Conservation (phyloP, 208 protist genomes). For the Phytomonas francai region DNA sequence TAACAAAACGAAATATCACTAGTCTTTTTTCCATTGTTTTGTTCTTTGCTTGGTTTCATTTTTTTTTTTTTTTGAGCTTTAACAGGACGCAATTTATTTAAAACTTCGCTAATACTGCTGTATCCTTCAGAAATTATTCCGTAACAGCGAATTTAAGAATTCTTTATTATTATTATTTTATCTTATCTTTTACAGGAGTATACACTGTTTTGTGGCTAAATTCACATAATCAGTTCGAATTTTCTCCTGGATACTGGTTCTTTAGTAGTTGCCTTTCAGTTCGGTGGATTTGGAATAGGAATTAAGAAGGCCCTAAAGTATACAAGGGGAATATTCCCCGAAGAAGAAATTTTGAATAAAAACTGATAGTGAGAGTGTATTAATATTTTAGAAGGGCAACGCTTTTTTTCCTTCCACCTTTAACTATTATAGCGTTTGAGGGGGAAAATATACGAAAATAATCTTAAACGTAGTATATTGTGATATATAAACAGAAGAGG, state of each 20-base stretch:
- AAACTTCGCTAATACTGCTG: slow-evolving; percentile 2
- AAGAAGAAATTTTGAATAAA: not conserved
- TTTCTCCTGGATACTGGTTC: not conserved
- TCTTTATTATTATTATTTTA: slow-evolving; percentile 2
- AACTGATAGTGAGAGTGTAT: not conserved
- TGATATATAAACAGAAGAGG: not conserved
- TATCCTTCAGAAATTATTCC: not conserved
- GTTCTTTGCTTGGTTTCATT: slow-evolving; percentile 3
- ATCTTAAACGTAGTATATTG: not conserved
- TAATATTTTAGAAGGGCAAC: not conserved
- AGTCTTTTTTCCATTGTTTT: slow-evolving; percentile 10
- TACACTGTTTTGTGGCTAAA: not conserved
- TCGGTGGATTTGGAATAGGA: not conserved
- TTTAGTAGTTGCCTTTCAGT: not conserved
- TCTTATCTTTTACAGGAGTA: slow-evolving; percentile 8
- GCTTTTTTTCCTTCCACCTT: not conserved
- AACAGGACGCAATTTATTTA: not conserved
- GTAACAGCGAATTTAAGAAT: not conserved
- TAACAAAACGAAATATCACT: slow-evolving; percentile 14
- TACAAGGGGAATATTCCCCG: not conserved
- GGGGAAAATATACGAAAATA: not conserved
- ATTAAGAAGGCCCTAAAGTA: not conserved
- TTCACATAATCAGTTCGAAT: not conserved
- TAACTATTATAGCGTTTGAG: not conserved
- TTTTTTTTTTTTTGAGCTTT: slow-evolving; percentile 15